Conservation (phyloP, 2,329 filamentous ascomycete genomes). For the Nothophoma quercina region DNA sequence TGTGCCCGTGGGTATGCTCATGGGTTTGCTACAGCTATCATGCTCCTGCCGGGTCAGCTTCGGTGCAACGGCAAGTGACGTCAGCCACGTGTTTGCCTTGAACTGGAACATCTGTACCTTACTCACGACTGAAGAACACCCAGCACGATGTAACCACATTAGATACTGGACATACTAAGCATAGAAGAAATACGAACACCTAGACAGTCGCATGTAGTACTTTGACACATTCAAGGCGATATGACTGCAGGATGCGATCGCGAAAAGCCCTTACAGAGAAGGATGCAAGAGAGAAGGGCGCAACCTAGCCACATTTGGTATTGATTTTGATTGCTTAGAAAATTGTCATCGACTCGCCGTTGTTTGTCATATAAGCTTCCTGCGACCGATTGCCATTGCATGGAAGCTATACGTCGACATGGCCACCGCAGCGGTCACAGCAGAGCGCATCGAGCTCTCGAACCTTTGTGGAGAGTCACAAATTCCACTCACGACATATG, state of each 20-base stretch:
- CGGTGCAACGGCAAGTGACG: not conserved
- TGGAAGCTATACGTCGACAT: not conserved
- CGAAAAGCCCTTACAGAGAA: not conserved
- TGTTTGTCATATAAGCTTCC: not conserved
- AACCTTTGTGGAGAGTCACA: slow-evolving; percentile 6
- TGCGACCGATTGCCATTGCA: not conserved
- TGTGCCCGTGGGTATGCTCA: not conserved
- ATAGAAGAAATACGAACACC: too few relatives aligned
- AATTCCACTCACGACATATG: slow-evolving; percentile 4
- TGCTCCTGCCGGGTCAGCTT: not conserved
- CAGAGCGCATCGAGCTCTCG: slow-evolving; percentile 24
- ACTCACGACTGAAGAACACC: too few relatives aligned
- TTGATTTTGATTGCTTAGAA: not conserved
- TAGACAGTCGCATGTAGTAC: too few relatives aligned
- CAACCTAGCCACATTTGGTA: slow-evolving; percentile 5
- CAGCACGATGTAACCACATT: too few relatives aligned
- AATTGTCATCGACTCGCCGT: not conserved
- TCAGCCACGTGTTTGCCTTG: not conserved
- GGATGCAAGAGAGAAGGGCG: slow-evolving; percentile 10
- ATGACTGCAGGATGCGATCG: not conserved
- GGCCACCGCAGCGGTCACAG: slow-evolving; percentile 17
- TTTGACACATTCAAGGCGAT: not conserved
- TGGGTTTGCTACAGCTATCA: too few relatives aligned
- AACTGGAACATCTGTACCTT: too few relatives aligned
- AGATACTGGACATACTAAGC: too few relatives aligned